Conservation (phyloP, 345 rosid genomes). For the Draba incana region DNA sequence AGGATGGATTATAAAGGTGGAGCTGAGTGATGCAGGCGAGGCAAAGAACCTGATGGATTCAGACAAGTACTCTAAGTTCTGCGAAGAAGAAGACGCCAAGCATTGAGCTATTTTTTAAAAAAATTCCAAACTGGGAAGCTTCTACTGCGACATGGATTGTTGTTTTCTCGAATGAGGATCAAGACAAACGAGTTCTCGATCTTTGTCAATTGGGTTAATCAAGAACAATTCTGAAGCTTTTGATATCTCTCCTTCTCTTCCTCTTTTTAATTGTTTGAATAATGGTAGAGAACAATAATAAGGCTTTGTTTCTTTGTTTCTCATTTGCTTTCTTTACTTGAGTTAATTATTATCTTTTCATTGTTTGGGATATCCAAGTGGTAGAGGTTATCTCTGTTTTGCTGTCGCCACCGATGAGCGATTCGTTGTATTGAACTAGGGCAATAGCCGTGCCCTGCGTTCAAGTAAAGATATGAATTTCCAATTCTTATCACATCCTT, state of each 20-base stretch:
- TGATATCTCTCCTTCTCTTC: background rate
- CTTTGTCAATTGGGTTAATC: slow-evolving; percentile 3
- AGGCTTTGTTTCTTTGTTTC: slow-evolving; percentile 4
- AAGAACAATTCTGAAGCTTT: slow-evolving; percentile 21
- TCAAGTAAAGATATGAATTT: too few species aligned
- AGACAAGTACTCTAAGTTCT: slow-evolving; percentile 78
- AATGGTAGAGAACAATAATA: slow-evolving; percentile 33
- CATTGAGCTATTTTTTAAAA: slow-evolving; percentile 49
- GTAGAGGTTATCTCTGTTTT: too few species aligned
- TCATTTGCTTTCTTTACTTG: background rate
- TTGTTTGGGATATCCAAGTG: too few species aligned
- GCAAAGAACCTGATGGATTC: slow-evolving; percentile 75
- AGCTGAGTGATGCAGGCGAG: slow-evolving; percentile 57
- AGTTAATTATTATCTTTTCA: background rate
- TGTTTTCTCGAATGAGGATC: background rate
- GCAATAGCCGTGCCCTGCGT: too few species aligned
- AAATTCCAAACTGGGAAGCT: background rate
- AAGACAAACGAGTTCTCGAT: background rate
- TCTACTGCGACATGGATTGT: slow-evolving; percentile 12
- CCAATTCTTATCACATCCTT: too few species aligned
- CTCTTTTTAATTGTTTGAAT: slow-evolving; percentile 7
- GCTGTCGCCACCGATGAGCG: too few species aligned
- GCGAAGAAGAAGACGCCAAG: slow-evolving; percentile 92
- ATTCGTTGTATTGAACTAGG: too few species aligned
- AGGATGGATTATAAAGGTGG: slow-evolving; percentile 94